Percentiles rank a stretch among this genome's conserved stretches.
These are phyloP conservation scores for Coniochaeta prunicola DNA, from an alignment of 2,329 filamentous ascomycete genomes.

Conservation along the genomic window DNA sequence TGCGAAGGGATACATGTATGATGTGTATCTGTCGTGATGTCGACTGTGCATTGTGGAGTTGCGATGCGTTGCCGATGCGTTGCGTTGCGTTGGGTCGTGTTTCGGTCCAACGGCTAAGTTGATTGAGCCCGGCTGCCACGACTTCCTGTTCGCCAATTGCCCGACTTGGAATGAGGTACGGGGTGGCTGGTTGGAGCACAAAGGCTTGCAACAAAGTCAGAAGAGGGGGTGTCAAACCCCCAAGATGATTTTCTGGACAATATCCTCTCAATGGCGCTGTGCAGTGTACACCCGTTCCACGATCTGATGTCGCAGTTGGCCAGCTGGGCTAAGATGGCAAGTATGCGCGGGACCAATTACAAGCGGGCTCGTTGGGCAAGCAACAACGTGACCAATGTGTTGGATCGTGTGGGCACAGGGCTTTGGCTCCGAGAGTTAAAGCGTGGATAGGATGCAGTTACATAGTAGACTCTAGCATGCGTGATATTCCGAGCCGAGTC, in stretches of 20 bases:
- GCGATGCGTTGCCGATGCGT: background rate
- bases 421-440: background rate
- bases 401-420: background rate
- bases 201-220: background rate
- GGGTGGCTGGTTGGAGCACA: background rate
- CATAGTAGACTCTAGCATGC: background rate
- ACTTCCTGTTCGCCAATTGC: background rate
- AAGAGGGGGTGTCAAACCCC: background rate
- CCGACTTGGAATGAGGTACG: background rate
- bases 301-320: background rate
- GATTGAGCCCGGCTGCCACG: background rate
- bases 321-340: background rate
- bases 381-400: background rate
- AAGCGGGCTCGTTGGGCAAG: background rate
- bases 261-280: background rate
- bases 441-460: background rate
- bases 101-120: background rate
- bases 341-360: background rate
- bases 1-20: background rate
- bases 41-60: background rate
- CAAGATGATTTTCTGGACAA: background rate
- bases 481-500: background rate
- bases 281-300: background rate
- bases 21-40: background rate
- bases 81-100: background rate